Evolutionary conservation across 768 basidiomycete species (phyloP), one percentile per base, ranked within the genome.

Genomic region (Rubroboletus pulcherrimus): DNA sequence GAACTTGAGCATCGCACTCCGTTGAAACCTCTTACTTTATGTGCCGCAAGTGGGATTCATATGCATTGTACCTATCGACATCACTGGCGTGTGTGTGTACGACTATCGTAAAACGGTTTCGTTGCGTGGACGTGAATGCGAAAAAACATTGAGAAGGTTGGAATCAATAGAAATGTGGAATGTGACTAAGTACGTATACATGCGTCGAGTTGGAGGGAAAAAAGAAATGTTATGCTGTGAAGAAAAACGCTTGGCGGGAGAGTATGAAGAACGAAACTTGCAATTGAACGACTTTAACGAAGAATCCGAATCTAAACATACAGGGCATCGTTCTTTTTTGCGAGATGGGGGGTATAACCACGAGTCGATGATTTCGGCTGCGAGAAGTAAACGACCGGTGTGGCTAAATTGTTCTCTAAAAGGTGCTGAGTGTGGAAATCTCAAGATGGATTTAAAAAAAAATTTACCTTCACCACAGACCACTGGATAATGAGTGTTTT

Each of bases 401-500:
- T 34, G 31, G 29, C 40, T 81, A 85, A 58, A 86, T 85, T 9
- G 83, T 85, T 55, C 81, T 75, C 83, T 85, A 57, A 19, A 61
- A 24, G 24, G 14, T 14, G 17, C 21, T 70, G 14, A 68, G 59
- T 19, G 19, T 11, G 41, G 15, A 51, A 37, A 37, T 34, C 21
- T 46, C 17, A n/a, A 24, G 48, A 29, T 7, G 14, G 8, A n/a
- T 19, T n/a, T 44, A 24, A 31, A 62, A 30, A 44, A 26, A 26
- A 17, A 10, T 7, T 37, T 60, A 87, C 89, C 76, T 89, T 91
- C 51, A 91, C 86, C 29, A 83, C 75, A 6, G 90, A 86, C 89
- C 89, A 92, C 66, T 90, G 87, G 31, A 84, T 71, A 37, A 88
- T 73, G 48, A 91, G 77, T 47, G 79, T 79, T 69, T 83, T 84